A percentile compares a stretch with the other conserved stretches of the same genome.
These are phyloP conservation scores for Ceratobasidium sp. DNA, from an alignment of 1,284 basidiomycete genomes.

Conservation along the genomic window DNA sequence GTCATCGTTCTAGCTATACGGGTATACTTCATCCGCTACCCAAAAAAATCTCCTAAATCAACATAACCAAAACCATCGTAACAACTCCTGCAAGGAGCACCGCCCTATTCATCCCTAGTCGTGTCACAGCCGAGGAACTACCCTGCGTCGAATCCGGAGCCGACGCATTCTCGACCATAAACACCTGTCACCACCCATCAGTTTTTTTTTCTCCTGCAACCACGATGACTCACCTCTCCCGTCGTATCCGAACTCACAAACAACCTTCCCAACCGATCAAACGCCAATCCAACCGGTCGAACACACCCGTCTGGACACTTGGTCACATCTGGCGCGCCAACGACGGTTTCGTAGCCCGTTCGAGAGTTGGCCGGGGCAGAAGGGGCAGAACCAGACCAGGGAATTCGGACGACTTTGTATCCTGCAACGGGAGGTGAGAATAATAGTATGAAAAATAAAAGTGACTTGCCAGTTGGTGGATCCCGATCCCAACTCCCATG, in stretches of 20 bases:
- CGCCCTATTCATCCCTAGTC: neutral
- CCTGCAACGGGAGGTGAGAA: neutral
- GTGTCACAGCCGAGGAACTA: neutral
- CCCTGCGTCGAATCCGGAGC: neutral
- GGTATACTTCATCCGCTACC: neutral
- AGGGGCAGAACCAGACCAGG: conserved; percentile 1
- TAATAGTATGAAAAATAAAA: neutral
- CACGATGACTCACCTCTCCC: conserved; percentile 16
- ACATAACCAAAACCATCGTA: neutral
- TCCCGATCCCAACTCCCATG: conserved; percentile 41
- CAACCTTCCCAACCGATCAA: conserved; percentile 41
- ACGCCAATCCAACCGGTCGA: conserved; percentile 40
- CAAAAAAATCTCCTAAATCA: neutral
- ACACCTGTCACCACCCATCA: neutral
- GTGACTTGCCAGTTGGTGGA: conserved; percentile 28
- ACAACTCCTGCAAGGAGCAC: neutral
- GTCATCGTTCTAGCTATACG: neutral
- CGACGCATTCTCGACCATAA: conserved; percentile 20
- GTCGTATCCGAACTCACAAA: conserved; percentile 43
- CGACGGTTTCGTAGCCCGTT: conserved; percentile 19
- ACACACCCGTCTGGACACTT: conserved; percentile 35
- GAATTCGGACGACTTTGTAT: conserved; percentile 24
- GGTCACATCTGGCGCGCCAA: conserved; percentile 12
- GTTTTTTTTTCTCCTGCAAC: too few relatives aligned
- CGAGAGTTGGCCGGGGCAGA: neutral